Evolutionary conservation across 352 stramenopile species (phyloP).

Genomic region (Phytopythium cucurbitacearum): DNA sequence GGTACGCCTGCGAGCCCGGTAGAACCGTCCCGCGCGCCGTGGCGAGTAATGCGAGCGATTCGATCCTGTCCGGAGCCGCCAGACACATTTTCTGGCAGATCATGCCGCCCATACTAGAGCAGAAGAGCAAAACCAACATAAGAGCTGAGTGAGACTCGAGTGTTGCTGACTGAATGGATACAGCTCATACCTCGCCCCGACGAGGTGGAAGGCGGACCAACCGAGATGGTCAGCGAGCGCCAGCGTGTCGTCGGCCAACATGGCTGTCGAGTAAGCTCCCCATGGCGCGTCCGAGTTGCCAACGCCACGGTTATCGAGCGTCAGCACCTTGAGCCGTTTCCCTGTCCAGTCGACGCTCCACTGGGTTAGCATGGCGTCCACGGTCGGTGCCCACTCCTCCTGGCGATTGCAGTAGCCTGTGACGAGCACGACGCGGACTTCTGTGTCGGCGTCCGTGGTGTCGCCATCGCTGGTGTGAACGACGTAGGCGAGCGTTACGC

Average conservation of each 20-base stretch:
- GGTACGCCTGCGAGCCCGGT: constrained; percentile 14
- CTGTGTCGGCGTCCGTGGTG: neutral
- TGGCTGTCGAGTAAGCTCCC: constrained; percentile 31
- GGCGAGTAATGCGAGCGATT: constrained; percentile 24
- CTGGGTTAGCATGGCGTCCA: constrained; percentile 16
- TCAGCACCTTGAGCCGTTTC: constrained; percentile 23
- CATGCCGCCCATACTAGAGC: constrained; percentile 25
- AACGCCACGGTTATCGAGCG: constrained; percentile 44
- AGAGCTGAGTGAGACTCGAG: neutral
- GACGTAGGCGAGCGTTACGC: constrained; percentile 11
- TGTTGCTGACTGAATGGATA: neutral
- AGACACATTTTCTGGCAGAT: constrained; percentile 27
- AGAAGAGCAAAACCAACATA: neutral
- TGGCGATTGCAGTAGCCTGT: constrained; percentile 20
- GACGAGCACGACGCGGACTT: constrained; percentile 18
- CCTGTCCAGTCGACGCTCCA: neutral
- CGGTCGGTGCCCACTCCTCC: constrained; percentile 15
- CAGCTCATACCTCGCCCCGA: constrained; percentile 17
- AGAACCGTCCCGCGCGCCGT: constrained; percentile 17
- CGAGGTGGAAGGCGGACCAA: constrained; percentile 29
- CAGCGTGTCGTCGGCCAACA: constrained; percentile 35
- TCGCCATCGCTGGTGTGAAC: constrained; percentile 5
- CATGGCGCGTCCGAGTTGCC: constrained; percentile 27
- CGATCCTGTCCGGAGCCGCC: constrained; percentile 16
- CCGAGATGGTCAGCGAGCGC: constrained; percentile 31